phyloP scores from a whole-genome alignment of 1,284 basidiomycete species.

The Ustilago vetiveriae region DNA sequence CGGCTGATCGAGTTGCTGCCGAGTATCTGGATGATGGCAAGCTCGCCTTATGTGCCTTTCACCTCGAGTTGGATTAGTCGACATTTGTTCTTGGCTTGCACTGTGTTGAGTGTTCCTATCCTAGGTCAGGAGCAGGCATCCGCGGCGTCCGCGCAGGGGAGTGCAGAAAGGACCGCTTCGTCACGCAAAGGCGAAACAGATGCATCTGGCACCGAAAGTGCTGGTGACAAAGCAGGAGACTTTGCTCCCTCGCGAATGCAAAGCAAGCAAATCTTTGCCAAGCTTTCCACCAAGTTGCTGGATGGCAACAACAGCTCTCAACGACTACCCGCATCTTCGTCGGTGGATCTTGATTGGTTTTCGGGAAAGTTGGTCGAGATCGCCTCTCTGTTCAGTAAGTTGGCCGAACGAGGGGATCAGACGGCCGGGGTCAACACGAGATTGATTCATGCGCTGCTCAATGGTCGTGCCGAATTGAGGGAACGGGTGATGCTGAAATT shows the following conservation, averaged over 20 bases:
- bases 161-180: not conserved
- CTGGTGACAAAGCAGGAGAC: not conserved
- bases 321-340: not conserved
- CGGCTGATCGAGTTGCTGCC: slow-evolving; percentile 27
- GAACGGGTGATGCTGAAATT: slow-evolving; percentile 23
- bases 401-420: slow-evolving; percentile 28
- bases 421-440: slow-evolving; percentile 21
- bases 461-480: slow-evolving; percentile 19
- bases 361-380: slow-evolving; percentile 26
- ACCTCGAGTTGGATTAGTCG: slow-evolving; percentile 27
- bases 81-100: slow-evolving; percentile 32
- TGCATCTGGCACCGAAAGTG: not conserved
- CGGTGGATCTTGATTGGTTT: slow-evolving; percentile 34
- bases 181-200: not conserved
- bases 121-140: slow-evolving; percentile 12
- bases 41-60: slow-evolving; percentile 21
- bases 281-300: slow-evolving; percentile 5
- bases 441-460: slow-evolving; percentile 24
- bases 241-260: slow-evolving; percentile 22
- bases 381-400: slow-evolving; percentile 12
- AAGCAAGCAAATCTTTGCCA: slow-evolving; percentile 5
- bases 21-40: slow-evolving; percentile 34
- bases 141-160: not conserved
- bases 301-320: slow-evolving; percentile 3
- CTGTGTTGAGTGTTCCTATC: slow-evolving; percentile 25